Percentiles rank a stretch among this genome's conserved stretches.
Evolutionary conservation across 106 monocot genomes (phyloP).

Genomic region (Alisma plantagoaquatica): DNA sequence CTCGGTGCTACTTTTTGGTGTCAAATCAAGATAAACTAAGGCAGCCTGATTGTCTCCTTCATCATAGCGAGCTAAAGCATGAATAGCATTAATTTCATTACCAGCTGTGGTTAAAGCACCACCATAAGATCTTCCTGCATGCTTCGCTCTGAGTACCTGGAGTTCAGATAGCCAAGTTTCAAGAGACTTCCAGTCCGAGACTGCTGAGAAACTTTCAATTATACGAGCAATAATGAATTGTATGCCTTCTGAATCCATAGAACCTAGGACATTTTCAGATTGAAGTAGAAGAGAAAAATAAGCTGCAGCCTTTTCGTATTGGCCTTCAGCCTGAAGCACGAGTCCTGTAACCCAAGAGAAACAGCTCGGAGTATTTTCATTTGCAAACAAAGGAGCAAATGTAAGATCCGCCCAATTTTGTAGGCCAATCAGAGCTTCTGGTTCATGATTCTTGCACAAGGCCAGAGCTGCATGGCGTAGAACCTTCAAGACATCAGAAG

Average conservation of each 20-base stretch:
- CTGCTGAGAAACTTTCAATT: constrained; percentile 71
- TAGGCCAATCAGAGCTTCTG: constrained; percentile 78
- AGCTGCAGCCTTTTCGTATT: constrained; percentile 98
- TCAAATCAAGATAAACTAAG: constrained; percentile 88
- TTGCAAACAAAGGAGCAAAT: constrained; percentile 49
- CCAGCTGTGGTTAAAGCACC: constrained; percentile 94
- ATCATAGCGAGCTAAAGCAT: constrained; percentile 89
- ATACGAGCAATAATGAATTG: constrained; percentile 83
- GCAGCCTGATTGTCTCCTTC: constrained; percentile 72
- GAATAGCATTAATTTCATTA: constrained; percentile 88
- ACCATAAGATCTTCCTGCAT: constrained; percentile 90
- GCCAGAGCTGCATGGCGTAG: constrained; percentile 65
- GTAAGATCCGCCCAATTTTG: constrained; percentile 55
- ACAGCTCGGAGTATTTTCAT: constrained; percentile 15
- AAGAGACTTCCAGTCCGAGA: constrained; percentile 95
- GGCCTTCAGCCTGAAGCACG: constrained; percentile 79
- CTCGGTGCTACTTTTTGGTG: constrained; percentile 83
- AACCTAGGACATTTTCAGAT: constrained; percentile 60
- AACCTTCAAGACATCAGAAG: constrained; percentile 64
- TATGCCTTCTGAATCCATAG: constrained; percentile 82
- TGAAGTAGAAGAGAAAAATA: constrained; percentile 89
- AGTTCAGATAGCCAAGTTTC: constrained; percentile 84
- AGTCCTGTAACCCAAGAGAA: constrained; percentile 93
- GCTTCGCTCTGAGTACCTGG: constrained; percentile 62
- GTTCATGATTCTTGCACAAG: constrained; percentile 63